These are phyloP conservation scores for Sinapis alba DNA, from an alignment of 441 rosid genomes.

Conservation along the genomic window DNA sequence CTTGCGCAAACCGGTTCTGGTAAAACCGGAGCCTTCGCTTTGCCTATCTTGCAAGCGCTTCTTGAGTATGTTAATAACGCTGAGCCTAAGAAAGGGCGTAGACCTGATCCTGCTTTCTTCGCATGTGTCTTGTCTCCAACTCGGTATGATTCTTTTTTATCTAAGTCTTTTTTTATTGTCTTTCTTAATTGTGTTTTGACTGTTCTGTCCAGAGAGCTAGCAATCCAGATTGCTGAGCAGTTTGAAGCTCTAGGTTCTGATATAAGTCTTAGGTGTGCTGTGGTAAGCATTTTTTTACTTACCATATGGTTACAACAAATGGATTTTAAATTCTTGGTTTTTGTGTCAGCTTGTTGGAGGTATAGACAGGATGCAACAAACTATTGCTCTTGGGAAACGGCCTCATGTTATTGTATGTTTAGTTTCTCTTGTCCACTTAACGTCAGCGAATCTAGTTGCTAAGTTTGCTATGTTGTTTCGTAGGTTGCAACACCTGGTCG, in stretches of 20 bases:
- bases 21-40: conserved; percentile 95
- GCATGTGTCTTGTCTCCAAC: conserved; percentile 96
- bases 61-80: conserved; percentile 57
- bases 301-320: not conserved
- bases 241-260: conserved; percentile 89
- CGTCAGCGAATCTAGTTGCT: not conserved
- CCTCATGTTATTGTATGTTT: conserved; percentile 88
- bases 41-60: conserved; percentile 86
- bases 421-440: not conserved
- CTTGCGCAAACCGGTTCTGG: conserved; percentile 96
- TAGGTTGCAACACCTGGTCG: conserved; percentile 98
- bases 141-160: conserved; percentile 37
- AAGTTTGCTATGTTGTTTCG: not conserved
- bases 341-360: conserved; percentile 89
- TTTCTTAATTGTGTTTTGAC: not conserved
- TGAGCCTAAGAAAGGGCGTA: conserved; percentile 49
- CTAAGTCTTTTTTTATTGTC: not conserved
- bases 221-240: conserved; percentile 95
- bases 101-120: conserved; percentile 75
- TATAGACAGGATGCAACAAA: conserved; percentile 83
- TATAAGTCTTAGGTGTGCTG: conserved; percentile 75
- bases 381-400: conserved; percentile 72
- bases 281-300: conserved; percentile 53
- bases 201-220: conserved; percentile 71
- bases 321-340: not conserved